Conservation (phyloP, 2,329 filamentous ascomycete species). For the Verticillium klebahnii region DNA sequence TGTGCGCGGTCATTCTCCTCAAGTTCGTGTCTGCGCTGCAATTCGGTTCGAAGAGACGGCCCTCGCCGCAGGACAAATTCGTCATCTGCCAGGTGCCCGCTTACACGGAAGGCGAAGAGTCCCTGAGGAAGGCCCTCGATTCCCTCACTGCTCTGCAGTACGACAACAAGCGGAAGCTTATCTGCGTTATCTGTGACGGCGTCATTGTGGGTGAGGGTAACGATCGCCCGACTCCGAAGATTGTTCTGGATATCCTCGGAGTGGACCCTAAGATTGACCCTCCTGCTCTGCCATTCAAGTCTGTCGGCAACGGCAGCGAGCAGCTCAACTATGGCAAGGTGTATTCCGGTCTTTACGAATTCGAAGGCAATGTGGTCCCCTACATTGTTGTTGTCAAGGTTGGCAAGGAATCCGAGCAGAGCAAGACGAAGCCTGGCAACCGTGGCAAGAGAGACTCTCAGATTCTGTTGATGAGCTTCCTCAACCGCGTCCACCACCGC, state of each 20-base stretch:
- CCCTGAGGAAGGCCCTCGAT: slow-evolving; percentile 85
- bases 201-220: slow-evolving; percentile 96
- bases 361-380: slow-evolving; percentile 93
- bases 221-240: slow-evolving; percentile 93
- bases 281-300: slow-evolving; percentile 89
- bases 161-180: slow-evolving; percentile 96
- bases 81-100: slow-evolving; percentile 98
- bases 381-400: slow-evolving; percentile 96
- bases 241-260: slow-evolving; percentile 93
- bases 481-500: slow-evolving; percentile 95
- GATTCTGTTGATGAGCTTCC: slow-evolving; percentile 91
- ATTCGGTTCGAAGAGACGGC: slow-evolving; percentile 85
- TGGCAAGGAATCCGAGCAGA: slow-evolving; percentile 92
- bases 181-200: slow-evolving; percentile 94
- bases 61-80: slow-evolving; percentile 92
- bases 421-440: slow-evolving; percentile 89
- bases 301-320: slow-evolving; percentile 80
- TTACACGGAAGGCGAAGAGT: slow-evolving; percentile 97
- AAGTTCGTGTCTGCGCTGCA: slow-evolving; percentile 94
- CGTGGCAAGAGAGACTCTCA: slow-evolving; percentile 98
- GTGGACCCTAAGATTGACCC: slow-evolving; percentile 97
- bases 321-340: slow-evolving; percentile 99
- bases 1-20: slow-evolving; percentile 72
- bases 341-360: slow-evolving; percentile 96
- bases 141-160: slow-evolving; percentile 93